Evolutionary conservation across 495 filamentous ascomycete species (phyloP), one percentile per base, ranked within the genome.

Genomic region (Neurospora sp.): DNA sequence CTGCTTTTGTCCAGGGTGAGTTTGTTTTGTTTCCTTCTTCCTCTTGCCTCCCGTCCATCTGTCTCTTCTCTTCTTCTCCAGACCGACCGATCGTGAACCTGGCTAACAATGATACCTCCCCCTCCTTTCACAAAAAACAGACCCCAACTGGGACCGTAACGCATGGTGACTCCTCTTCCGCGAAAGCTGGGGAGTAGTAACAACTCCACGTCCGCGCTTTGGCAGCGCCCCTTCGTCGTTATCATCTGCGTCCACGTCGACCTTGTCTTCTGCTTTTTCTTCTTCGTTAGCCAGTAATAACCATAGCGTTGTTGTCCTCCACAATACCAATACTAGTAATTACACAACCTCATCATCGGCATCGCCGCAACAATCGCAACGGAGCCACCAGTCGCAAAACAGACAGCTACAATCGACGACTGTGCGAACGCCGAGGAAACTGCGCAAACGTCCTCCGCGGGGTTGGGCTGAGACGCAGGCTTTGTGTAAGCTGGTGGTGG

Each of bases 1-100:
- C 93, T 22, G 92, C 92, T 70, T 99, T 97, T 83, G 95, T 99
- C 79, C 96, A 99, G 81, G 94, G 94, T 96, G 76, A 79, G 91
- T 69, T 31, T 31, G 65, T 5, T 65, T 59, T 70, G 7, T 65
- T 39, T 40, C 27, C 44, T 16, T 18, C 69, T 39, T 0, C 70
- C 20, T 12, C 22, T 6, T 37, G 35, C 35, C 35, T 37, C 6
- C 35, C 4, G 5, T 5, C 35, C 35, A 6, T 37, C 35, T 37
- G 35, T 37, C 5, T 37, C 35, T 35, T 35, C 35, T 37, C 35
- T 11, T 69, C 40, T 35, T 71, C 16, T 41, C 37, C 39, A 12
- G 27, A 20, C 65, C 39, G 35, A 40, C 31, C 2, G 59, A 39
- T 27, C 9, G 14, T 11, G 8, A 20, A 20, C 71, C n/a, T 31